These are phyloP conservation scores for Fusarium anthophilum DNA, from an alignment of 2,329 filamentous ascomycete genomes.

Conservation along the genomic window DNA sequence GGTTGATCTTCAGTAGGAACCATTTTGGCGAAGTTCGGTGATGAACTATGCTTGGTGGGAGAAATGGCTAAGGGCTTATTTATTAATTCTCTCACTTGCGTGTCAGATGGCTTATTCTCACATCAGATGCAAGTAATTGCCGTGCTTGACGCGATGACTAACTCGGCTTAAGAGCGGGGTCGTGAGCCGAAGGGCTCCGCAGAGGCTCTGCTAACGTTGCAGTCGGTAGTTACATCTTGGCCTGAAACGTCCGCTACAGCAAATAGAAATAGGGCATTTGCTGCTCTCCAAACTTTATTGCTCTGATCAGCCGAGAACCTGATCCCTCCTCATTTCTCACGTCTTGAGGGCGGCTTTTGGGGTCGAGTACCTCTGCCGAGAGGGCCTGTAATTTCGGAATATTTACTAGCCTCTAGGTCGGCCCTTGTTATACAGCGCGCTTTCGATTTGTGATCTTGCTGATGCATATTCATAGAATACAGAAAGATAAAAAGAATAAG, in stretches of 20 bases:
- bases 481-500: too few relatives aligned
- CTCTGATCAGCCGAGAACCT: neutral
- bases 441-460: too few relatives aligned
- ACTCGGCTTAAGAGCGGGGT: neutral
- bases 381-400: neutral
- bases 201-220: neutral
- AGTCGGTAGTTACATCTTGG: neutral
- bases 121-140: neutral
- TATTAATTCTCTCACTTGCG: neutral
- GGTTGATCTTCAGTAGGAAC: constrained; percentile 10
- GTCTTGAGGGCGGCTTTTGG: neutral
- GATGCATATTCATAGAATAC: too few relatives aligned
- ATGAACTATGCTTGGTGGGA: rapidly evolving
- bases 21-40: neutral
- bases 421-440: rapidly evolving
- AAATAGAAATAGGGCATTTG: rapidly evolving
- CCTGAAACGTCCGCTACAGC: neutral
- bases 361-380: neutral
- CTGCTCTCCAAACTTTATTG: neutral
- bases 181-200: neutral
- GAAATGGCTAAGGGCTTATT: rapidly evolving
- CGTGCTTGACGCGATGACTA: neutral
- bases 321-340: neutral
- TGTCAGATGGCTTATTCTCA: neutral
- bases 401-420: neutral